Percentiles rank a stretch among this genome's conserved stretches.
phyloP scores from a whole-genome alignment of 2,329 filamentous ascomycete species.

The Talaromyces sp. region DNA sequence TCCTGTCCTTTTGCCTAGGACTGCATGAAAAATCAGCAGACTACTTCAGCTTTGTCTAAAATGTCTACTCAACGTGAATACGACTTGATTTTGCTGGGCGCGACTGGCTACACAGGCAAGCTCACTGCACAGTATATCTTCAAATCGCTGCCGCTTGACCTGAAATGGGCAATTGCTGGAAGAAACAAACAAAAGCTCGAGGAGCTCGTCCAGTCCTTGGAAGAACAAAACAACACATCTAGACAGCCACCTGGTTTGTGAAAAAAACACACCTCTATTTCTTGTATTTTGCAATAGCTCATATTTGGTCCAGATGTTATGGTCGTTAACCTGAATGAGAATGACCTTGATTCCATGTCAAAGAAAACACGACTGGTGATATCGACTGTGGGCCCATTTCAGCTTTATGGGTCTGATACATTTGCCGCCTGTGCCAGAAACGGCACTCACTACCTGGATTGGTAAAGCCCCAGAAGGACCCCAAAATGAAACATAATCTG shows the following conservation, averaged over 20 bases:
- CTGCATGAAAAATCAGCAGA: neutral
- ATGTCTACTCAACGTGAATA: neutral
- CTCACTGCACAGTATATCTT: neutral
- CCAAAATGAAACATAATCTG: neutral
- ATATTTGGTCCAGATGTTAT: neutral
- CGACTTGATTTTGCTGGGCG: neutral
- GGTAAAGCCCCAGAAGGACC: neutral
- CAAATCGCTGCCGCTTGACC: neutral
- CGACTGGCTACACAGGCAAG: neutral
- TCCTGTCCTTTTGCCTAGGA: neutral
- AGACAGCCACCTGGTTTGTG: neutral
- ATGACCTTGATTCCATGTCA: neutral
- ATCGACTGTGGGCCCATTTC: neutral
- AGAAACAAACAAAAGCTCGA: neutral
- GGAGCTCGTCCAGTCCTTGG: neutral
- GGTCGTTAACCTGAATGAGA: neutral
- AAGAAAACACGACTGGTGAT: neutral
- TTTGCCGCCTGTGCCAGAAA: neutral
- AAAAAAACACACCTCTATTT: neutral
- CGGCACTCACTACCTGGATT: neutral
- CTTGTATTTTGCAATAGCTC: neutral
- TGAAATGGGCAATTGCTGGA: neutral
- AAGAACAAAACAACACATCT: neutral
- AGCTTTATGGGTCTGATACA: neutral
- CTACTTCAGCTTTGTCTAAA: neutral